These are phyloP conservation scores for Talaromyces sp. DNA, from an alignment of 2,329 filamentous ascomycete species.

Conservation along the genomic window DNA sequence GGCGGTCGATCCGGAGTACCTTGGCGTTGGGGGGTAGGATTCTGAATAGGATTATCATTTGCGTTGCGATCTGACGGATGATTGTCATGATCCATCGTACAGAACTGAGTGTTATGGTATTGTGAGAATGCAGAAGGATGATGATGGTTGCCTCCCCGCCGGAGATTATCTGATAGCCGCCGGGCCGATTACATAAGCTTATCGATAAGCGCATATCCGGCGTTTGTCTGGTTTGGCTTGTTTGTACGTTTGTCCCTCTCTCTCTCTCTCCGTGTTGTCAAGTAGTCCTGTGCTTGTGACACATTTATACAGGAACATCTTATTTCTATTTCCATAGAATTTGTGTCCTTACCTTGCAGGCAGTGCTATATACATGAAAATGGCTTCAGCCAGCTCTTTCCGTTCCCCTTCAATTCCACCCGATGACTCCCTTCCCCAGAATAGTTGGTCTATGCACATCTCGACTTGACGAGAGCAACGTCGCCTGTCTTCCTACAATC, in stretches of 20 bases:
- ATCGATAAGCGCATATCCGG: not conserved
- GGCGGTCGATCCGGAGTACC: slow-evolving; percentile 44
- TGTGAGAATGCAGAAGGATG: not conserved
- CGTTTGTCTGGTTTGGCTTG: not conserved
- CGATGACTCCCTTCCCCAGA: slow-evolving; percentile 1
- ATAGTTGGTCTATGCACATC: not conserved
- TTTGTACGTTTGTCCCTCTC: not conserved
- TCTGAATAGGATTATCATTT: slow-evolving; percentile 22
- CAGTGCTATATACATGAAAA: not conserved
- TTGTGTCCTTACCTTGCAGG: no score
- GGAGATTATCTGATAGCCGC: not conserved
- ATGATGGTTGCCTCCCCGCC: slow-evolving; percentile 1
- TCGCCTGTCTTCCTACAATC: slow-evolving; percentile 12
- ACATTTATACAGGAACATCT: no score
- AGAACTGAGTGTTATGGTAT: not conserved
- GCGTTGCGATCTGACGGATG: slow-evolving; percentile 10
- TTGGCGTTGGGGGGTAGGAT: slow-evolving; percentile 25
- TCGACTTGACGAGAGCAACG: slow-evolving; percentile 2
- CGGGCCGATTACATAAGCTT: slow-evolving; percentile 2
- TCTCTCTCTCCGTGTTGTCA: no score
- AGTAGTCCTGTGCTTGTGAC: no score
- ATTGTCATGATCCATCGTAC: slow-evolving; percentile 4
- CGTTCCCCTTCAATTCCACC: not conserved
- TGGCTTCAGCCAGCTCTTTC: not conserved
- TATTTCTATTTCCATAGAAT: no score